Conservation (phyloP, 2,329 filamentous ascomycete genomes). For the Alternaria gaisen region DNA sequence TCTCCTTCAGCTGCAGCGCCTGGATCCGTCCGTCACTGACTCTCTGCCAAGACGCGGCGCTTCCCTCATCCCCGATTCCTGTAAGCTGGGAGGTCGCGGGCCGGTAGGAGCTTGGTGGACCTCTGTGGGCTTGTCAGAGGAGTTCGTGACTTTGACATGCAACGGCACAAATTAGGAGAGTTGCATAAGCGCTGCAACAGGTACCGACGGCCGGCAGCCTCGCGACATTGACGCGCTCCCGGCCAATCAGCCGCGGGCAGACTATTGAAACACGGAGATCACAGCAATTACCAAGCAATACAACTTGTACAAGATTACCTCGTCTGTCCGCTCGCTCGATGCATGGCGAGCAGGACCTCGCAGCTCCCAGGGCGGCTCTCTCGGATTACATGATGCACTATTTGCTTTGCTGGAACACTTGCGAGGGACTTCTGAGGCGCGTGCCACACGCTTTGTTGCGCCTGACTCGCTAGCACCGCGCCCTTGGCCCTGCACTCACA, state of each 20-base stretch:
- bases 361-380: not conserved
- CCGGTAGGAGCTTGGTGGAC: conserved; percentile 22
- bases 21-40: conserved; percentile 19
- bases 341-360: not conserved
- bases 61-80: conserved; percentile 25
- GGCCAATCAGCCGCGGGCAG: conserved; percentile 13
- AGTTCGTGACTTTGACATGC: conserved; percentile 17
- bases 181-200: conserved; percentile 24
- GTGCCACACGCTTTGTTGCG: conserved; percentile 19
- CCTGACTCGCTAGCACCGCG: conserved; percentile 30
- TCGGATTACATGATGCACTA: conserved; percentile 5
- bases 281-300: not conserved
- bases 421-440: conserved; percentile 12
- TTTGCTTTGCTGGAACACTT: conserved; percentile 22
- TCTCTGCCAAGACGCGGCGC: conserved; percentile 24
- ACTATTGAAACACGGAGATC: conserved; percentile 2
- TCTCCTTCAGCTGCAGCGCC: conserved; percentile 11
- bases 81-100: conserved; percentile 21
- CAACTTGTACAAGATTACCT: not conserved
- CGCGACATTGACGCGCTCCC: conserved; percentile 21
- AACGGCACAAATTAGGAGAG: conserved; percentile 18
- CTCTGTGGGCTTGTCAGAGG: conserved; percentile 18
- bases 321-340: not conserved
- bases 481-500: conserved; percentile 14
- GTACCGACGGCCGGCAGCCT: not conserved